Base-by-base conservation (phyloP, 768 basidiomycete genomes). In the Macrolepiota dolichaula region DNA sequence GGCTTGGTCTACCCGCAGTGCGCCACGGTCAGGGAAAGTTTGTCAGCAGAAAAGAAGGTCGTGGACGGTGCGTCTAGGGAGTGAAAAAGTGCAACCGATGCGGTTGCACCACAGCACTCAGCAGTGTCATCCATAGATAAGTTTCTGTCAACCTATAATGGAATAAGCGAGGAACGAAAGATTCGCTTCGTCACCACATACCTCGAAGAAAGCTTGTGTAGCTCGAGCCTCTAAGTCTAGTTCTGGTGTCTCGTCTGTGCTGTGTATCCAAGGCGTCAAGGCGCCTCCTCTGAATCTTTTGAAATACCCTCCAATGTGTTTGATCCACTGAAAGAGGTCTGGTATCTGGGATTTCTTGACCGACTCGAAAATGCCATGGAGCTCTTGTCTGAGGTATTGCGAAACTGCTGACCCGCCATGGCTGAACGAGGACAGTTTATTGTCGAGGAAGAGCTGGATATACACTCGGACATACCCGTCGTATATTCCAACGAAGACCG, bases 381-480 rank as follows among this genome's bases (percentile, higher is more conserved):
- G 74, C 71, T 96, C 89, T 65, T 95, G 88, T 19, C 89, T 86
- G 32, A 95, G 79, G 71, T 87, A 95, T 62, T 92, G 86, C 2
- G 94, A 89, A 17, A 96, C 94, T 10, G 88, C 88, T n/a, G 88
- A 88, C 9, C 95, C 95, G 6, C 95, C 95, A 68, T 97, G 95
- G 7, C 92, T 94, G 57, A n/a, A 35, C 15, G 47, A 27, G 5
- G n/a, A 17, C 32, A 42, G 51, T 63, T 61, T 62, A 67, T 51
- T 22, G 12, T n/a, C 36, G 44, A 27, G 38, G 44, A 52, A 15
- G 49, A 29, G 60, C 51, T 24, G 7, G 53, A 32, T n/a, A 54
- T 19, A 47, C n/a, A 36, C 32, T 59, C 19, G 67, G 55, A 71
- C 81, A 59, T 67, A 92, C 92, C 95, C 95, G 61, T 97, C 95